phyloP scores from a whole-genome alignment of 2,329 filamentous ascomycete genomes.

The Pezicula rhizophila region DNA sequence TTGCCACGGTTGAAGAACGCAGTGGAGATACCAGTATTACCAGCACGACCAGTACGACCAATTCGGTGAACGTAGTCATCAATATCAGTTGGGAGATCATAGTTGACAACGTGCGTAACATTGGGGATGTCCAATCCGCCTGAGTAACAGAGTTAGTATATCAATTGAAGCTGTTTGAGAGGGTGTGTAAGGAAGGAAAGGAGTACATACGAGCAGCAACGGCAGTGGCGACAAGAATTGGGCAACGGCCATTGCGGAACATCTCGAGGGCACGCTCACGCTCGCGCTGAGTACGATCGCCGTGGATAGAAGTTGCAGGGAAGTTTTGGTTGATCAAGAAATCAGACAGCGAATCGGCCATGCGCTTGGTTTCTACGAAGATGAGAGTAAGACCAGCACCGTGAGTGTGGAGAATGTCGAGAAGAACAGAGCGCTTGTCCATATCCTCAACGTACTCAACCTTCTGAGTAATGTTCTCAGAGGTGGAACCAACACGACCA shows the following conservation, averaged over 20 bases:
- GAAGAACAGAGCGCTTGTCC: constrained; percentile 95
- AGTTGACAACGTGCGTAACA: constrained; percentile 97
- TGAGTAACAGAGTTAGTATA: not conserved
- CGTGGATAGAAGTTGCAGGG: constrained; percentile 96
- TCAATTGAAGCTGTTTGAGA: no score
- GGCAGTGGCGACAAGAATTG: constrained; percentile 93
- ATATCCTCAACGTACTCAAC: constrained; percentile 94
- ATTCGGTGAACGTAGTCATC: constrained; percentile 99
- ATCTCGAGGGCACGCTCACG: constrained; percentile 96
- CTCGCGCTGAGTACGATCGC: constrained; percentile 96
- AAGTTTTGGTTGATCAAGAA: constrained; percentile 99
- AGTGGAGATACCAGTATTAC: constrained; percentile 96
- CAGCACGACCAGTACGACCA: constrained; percentile 98
- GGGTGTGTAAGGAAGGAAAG: constrained; percentile 5
- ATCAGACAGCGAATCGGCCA: constrained; percentile 96
- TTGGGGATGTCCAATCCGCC: constrained; percentile 74
- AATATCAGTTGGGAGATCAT: constrained; percentile 97
- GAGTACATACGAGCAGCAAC: constrained; percentile 66
- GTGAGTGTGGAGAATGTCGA: constrained; percentile 96
- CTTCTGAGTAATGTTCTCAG: constrained; percentile 99
- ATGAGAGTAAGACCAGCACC: constrained; percentile 86
- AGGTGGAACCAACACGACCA: constrained; percentile 95
- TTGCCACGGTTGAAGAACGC: constrained; percentile 99
- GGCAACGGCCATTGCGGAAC: constrained; percentile 93
- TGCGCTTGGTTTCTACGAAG: constrained; percentile 99